Conservation (phyloP, 2,329 filamentous ascomycete genomes). For the Periconia sp. region DNA sequence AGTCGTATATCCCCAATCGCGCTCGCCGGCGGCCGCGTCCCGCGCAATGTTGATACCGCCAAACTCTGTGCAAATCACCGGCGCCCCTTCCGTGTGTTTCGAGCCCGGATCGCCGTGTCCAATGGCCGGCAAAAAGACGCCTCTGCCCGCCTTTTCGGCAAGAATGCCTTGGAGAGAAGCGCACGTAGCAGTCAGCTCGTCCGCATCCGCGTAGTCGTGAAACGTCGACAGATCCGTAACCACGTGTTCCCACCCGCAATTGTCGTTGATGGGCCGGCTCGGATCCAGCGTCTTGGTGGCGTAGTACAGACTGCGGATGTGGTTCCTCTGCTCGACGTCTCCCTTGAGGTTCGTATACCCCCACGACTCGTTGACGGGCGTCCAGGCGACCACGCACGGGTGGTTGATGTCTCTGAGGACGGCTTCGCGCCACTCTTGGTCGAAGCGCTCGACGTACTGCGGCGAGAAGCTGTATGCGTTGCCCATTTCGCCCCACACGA, state of each 20-base stretch:
- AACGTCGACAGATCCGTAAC: slow-evolving; percentile 69
- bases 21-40: slow-evolving; percentile 49
- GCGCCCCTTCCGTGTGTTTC: slow-evolving; percentile 60
- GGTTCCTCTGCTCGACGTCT: slow-evolving; percentile 65
- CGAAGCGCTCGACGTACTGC: slow-evolving; percentile 65
- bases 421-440: slow-evolving; percentile 68
- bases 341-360: slow-evolving; percentile 65
- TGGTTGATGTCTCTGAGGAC: slow-evolving; percentile 70
- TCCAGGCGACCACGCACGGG: slow-evolving; percentile 70
- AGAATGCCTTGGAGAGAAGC: slow-evolving; percentile 61
- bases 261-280: slow-evolving; percentile 71
- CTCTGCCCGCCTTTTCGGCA: slow-evolving; percentile 57
- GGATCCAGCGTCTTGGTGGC: slow-evolving; percentile 69
- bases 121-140: slow-evolving; percentile 61
- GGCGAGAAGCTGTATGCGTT: slow-evolving; percentile 68
- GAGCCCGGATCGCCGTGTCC: slow-evolving; percentile 54
- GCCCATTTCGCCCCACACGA: slow-evolving; percentile 70
- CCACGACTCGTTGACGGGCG: slow-evolving; percentile 70
- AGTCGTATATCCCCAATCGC: slow-evolving; percentile 70
- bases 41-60: slow-evolving; percentile 70
- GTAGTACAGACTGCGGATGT: slow-evolving; percentile 68
- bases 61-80: slow-evolving; percentile 71
- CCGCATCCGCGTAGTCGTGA: slow-evolving; percentile 69
- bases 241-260: slow-evolving; percentile 75
- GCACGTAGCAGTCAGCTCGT: slow-evolving; percentile 63